phyloP scores from a whole-genome alignment of 2,329 filamentous ascomycete genomes.

The Cercospora canescens region DNA sequence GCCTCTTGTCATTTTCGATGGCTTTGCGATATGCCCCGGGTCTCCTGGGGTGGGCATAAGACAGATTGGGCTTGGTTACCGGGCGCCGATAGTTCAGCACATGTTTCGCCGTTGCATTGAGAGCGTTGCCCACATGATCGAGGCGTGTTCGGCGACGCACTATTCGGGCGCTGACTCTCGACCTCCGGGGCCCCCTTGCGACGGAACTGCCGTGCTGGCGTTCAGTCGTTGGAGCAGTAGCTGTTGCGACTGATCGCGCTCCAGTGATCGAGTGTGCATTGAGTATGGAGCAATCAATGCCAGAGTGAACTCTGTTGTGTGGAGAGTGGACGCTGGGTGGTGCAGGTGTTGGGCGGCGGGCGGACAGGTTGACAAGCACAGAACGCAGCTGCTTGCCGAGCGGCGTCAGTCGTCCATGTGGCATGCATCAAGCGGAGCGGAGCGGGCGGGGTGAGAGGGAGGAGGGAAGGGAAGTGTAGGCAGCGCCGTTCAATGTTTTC shows the following conservation, averaged over 20 bases:
- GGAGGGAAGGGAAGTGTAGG: not conserved
- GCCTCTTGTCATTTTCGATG: not conserved
- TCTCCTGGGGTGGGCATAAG: constrained; percentile 7
- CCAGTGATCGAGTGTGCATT: not conserved
- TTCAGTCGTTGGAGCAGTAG: not conserved
- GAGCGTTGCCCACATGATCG: constrained; percentile 11
- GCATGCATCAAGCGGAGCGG: constrained; percentile 32
- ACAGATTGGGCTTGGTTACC: not conserved
- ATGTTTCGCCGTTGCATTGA: not conserved
- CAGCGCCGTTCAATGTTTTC: not conserved
- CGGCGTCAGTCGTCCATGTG: constrained; percentile 35
- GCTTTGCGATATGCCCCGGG: not conserved
- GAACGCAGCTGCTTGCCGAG: constrained; percentile 35
- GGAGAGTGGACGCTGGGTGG: not conserved
- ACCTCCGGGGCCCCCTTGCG: not conserved
- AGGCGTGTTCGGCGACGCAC: constrained; percentile 6
- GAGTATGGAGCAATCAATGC: not conserved
- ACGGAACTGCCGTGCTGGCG: not conserved
- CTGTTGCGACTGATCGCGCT: not conserved
- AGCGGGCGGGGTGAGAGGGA: not conserved
- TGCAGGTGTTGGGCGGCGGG: not conserved
- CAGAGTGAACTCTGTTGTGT: not conserved
- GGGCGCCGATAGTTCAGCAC: not conserved
- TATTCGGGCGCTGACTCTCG: not conserved
- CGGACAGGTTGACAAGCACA: constrained; percentile 26